phyloP scores from a whole-genome alignment of 768 basidiomycete species.

The Cystobasidium ongulense region DNA sequence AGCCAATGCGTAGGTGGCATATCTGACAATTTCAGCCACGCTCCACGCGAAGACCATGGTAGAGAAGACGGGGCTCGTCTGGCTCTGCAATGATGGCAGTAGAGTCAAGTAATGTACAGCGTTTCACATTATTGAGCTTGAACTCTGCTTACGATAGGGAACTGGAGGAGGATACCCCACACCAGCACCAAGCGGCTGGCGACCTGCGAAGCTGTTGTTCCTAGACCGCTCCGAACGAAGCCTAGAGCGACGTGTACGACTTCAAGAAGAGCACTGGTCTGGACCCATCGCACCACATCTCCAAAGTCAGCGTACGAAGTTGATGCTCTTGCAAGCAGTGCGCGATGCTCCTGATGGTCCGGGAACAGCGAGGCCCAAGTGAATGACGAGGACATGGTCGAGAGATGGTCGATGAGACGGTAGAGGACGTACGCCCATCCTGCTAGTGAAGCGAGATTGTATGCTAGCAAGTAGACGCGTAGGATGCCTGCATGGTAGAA shows the following conservation, averaged over 20 bases:
- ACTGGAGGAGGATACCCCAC: slow-evolving; percentile 69
- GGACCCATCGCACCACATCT: slow-evolving; percentile 52
- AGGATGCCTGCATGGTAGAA: background rate
- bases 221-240: slow-evolving; percentile 66
- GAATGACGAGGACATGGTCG: slow-evolving; percentile 45
- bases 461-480: slow-evolving; percentile 59
- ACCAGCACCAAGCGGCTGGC: slow-evolving; percentile 70
- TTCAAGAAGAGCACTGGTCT: slow-evolving; percentile 75
- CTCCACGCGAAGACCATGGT: slow-evolving; percentile 93
- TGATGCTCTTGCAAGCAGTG: slow-evolving; percentile 51
- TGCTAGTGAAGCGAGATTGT: slow-evolving; percentile 65
- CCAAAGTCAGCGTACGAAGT: slow-evolving; percentile 62
- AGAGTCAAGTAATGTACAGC: background rate
- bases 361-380: slow-evolving; percentile 46
- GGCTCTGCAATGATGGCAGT: slow-evolving; percentile 46
- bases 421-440: slow-evolving; percentile 68
- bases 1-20: slow-evolving; percentile 69
- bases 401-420: slow-evolving; percentile 42
- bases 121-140: too few relatives aligned
- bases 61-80: slow-evolving; percentile 67
- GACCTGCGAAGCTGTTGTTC: slow-evolving; percentile 71
- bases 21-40: slow-evolving; percentile 80
- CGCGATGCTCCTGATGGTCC: slow-evolving; percentile 35
- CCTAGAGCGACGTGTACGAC: slow-evolving; percentile 70
- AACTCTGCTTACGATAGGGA: slow-evolving; percentile 52